Evolutionary conservation across 108 stramenopile genomes (phyloP).

Genomic region (Cyclostephanos invisitatus): DNA sequence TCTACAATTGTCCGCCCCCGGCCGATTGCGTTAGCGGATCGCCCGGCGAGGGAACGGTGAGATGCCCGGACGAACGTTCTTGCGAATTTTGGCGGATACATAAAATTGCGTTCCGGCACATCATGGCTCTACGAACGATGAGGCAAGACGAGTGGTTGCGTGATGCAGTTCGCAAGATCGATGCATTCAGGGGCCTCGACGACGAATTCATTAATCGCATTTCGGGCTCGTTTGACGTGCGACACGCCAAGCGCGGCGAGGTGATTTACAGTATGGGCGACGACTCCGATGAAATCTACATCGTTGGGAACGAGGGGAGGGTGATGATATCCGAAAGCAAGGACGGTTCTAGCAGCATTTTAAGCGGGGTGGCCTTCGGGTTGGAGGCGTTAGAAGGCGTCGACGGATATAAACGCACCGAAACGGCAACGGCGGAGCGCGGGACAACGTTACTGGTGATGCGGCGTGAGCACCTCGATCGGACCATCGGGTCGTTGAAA

Average conservation of each 20-base stretch:
- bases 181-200: constrained; percentile 58
- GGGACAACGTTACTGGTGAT: constrained; percentile 45
- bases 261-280: constrained; percentile 65
- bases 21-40: constrained; percentile 54
- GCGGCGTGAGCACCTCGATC: constrained; percentile 61
- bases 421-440: constrained; percentile 68
- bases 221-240: constrained; percentile 57
- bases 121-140: constrained; percentile 64
- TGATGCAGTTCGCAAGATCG: constrained; percentile 53
- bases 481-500: constrained; percentile 63
- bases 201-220: constrained; percentile 58
- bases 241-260: constrained; percentile 55
- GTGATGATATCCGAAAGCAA: constrained; percentile 53
- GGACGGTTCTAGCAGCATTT: constrained; percentile 16
- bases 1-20: constrained; percentile 80
- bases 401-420: constrained; percentile 44
- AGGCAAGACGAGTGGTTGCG: constrained; percentile 74
- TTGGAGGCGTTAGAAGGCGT: constrained; percentile 37
- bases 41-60: background rate
- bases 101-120: constrained; percentile 74
- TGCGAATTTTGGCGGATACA: constrained; percentile 69
- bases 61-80: constrained; percentile 32
- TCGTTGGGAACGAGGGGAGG: constrained; percentile 76
- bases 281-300: constrained; percentile 63
- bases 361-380: constrained; percentile 47